Base-by-base conservation (phyloP, 495 filamentous ascomycete genomes). In the Penicillium flavigenum region DNA sequence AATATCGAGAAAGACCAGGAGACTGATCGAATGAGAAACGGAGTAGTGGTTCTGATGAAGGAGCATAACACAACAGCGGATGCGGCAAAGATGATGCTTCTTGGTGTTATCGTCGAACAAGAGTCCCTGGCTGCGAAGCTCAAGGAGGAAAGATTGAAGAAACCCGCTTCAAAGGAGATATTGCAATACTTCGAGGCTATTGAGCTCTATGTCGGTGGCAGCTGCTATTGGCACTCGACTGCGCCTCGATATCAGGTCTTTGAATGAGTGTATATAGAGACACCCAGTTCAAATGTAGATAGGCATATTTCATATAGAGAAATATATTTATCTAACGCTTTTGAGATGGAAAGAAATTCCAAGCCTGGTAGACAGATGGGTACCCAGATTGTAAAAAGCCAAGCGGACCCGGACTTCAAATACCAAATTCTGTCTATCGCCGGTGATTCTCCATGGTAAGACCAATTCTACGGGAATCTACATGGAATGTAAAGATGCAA, bases 181-280 rank as follows among this genome's bases (percentile, higher is more conserved):
- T 3, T 51, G 46, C 55, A 51, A 26, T 57, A 57, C 26, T 39
- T 57, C n/a, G 55, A 57, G 14, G 55, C 55, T 29, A 57, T 57
- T 50, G 55, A 57, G 22, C 38, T 57, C 36, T 57, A 57, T 41
- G 55, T 57, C 17, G 55, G 55, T 39, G 55, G 55, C 11, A 57
- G 55, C 46, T 57, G 55, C 31, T 57, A 57, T 27, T 57, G 55
- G 55, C 55, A 57, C 9, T 29, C 55, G 10, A 57, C 55, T 11
- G 55, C 55, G 7, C 55, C 45, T 19, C 32, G 55, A n/a, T 57
- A 57, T 34, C 42, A 24, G 20, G 41, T 44, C 42, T 22, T 24
- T 44, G 42, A 44, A 14, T 44, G 42, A 24, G 22, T 14, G 17
- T 24, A 44, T 0, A 24, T 44, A 44, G 8, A 44, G 3, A 12